Percentiles rank a stretch among this genome's conserved stretches.
phyloP scores from a whole-genome alignment of 768 basidiomycete species.

The Collybia sordida region DNA sequence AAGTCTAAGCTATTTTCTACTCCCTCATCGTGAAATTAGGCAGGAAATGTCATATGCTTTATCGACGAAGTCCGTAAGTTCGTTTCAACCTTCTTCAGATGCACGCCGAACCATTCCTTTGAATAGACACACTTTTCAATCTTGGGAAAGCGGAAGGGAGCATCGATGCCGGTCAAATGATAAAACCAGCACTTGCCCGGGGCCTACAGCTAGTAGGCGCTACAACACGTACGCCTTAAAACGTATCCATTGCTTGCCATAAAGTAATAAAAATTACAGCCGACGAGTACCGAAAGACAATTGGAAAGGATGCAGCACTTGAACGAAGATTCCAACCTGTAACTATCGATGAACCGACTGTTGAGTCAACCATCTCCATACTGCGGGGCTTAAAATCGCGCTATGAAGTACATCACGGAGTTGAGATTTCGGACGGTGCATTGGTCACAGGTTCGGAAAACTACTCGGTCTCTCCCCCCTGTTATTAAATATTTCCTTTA shows the following conservation, averaged over 20 bases:
- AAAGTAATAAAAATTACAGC: constrained; percentile 35
- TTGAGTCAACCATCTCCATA: constrained; percentile 83
- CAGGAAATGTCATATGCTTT: constrained; percentile 84
- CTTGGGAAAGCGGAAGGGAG: constrained; percentile 91
- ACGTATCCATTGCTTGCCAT: background rate
- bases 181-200: constrained; percentile 86
- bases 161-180: constrained; percentile 92
- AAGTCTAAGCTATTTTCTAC: constrained; percentile 9
- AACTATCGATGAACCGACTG: constrained; percentile 83
- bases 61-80: constrained; percentile 91
- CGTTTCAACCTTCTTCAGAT: background rate
- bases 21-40: constrained; percentile 27
- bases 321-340: constrained; percentile 92
- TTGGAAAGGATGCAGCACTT: constrained; percentile 88
- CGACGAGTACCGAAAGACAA: constrained; percentile 89
- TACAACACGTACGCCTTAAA: constrained; percentile 67
- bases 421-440: constrained; percentile 86
- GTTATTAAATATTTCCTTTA: constrained; percentile 17
- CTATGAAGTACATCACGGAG: constrained; percentile 93
- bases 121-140: constrained; percentile 74
- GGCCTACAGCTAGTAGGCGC: constrained; percentile 90
- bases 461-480: background rate
- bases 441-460: constrained; percentile 70
- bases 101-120: background rate
- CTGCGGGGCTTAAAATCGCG: constrained; percentile 80